These are phyloP conservation scores for Voacanga thouarsii DNA, from an alignment of 257 asterid genomes.

Conservation along the genomic window DNA sequence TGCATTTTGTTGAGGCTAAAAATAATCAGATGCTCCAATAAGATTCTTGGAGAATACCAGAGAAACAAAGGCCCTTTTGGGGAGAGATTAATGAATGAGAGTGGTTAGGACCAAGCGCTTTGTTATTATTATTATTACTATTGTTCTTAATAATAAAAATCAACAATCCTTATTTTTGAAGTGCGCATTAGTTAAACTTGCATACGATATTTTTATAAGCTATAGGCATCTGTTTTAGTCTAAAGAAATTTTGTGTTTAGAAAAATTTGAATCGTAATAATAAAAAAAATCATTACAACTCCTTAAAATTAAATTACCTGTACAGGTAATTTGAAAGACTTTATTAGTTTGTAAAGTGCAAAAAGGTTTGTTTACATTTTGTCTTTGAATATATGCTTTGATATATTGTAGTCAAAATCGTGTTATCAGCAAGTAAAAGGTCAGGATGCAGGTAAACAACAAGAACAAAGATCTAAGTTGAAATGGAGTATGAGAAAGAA, in stretches of 20 bases:
- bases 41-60: conserved; percentile 11
- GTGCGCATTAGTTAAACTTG: too few species aligned
- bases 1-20: not conserved
- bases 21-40: not conserved
- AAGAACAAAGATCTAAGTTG: not conserved
- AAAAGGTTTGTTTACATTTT: not conserved
- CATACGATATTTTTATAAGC: too few species aligned
- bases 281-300: too few species aligned
- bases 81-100: not conserved
- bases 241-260: too few species aligned
- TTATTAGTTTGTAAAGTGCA: too few species aligned
- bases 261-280: too few species aligned
- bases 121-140: not conserved
- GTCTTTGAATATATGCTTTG: not conserved
- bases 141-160: too few species aligned
- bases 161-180: too few species aligned
- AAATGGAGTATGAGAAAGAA: not conserved
- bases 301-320: too few species aligned
- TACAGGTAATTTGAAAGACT: too few species aligned
- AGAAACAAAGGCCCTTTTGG: not conserved
- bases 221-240: not conserved
- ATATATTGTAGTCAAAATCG: not conserved
- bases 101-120: conserved; percentile 4
- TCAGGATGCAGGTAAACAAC: not conserved
- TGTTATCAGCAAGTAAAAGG: not conserved